Percentiles rank a stretch among this genome's conserved stretches.
Evolutionary conservation across 2,329 filamentous ascomycete genomes (phyloP).

Genomic region (Venturia carpophila): DNA sequence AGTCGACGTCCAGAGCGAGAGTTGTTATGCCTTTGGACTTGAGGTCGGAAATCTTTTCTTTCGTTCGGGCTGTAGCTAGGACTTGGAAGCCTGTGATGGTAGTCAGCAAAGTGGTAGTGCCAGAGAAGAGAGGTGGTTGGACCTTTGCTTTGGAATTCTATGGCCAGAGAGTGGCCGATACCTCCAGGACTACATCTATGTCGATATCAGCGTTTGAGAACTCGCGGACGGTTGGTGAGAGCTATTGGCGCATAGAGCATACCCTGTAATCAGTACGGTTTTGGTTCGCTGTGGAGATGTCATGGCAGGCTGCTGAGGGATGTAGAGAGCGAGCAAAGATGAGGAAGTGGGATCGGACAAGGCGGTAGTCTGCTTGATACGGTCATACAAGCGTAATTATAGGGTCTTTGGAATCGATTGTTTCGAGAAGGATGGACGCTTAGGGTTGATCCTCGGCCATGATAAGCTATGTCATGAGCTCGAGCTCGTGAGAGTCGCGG

Average conservation of each 20-base stretch:
- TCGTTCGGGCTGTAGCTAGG: slow-evolving; percentile 50
- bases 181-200: slow-evolving; percentile 45
- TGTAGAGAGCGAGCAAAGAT: not conserved
- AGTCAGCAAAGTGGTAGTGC: not conserved
- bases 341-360: not conserved
- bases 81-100: slow-evolving; percentile 43
- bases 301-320: not conserved
- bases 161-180: slow-evolving; percentile 51
- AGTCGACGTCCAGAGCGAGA: slow-evolving; percentile 46
- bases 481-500: slow-evolving; percentile 5
- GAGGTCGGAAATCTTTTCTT: slow-evolving; percentile 42
- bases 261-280: slow-evolving; percentile 34
- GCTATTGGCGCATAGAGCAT: slow-evolving; percentile 19
- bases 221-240: not conserved
- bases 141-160: slow-evolving; percentile 46
- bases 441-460: slow-evolving; percentile 10
- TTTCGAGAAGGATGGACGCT: not conserved
- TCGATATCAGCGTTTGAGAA: slow-evolving; percentile 11
- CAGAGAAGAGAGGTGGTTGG: not conserved
- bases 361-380: not conserved
- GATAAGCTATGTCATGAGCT: slow-evolving; percentile 12
- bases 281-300: slow-evolving; percentile 19
- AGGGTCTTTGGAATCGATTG: not conserved
- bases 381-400: not conserved
- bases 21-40: slow-evolving; percentile 46